phyloP scores from a whole-genome alignment of 495 filamentous ascomycete species.

The Podospora pseudoanserina region DNA sequence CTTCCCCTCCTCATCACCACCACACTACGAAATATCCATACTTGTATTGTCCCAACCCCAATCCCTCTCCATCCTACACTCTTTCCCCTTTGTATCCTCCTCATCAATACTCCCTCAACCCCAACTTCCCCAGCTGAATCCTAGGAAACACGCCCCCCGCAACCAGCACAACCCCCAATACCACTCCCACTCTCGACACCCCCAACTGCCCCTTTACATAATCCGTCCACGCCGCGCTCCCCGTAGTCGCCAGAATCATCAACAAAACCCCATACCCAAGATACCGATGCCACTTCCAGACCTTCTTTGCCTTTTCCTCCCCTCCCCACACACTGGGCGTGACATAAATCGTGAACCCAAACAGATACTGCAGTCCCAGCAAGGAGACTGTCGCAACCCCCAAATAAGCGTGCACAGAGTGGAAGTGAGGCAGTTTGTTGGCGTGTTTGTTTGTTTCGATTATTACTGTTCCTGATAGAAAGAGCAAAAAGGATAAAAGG shows the following conservation, averaged over 20 bases:
- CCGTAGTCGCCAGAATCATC: constrained; percentile 67
- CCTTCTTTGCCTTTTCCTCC: constrained; percentile 68
- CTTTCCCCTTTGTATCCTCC: neutral
- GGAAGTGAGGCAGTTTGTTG: constrained; percentile 60
- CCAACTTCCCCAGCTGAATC: constrained; percentile 80
- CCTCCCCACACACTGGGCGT: constrained; percentile 69
- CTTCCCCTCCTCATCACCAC: neutral
- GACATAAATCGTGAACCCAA: constrained; percentile 78
- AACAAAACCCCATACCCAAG: constrained; percentile 72
- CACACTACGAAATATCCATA: neutral
- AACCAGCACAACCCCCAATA: constrained; percentile 57
- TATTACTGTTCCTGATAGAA: constrained; percentile 64
- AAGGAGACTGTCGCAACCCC: constrained; percentile 72
- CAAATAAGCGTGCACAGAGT: constrained; percentile 73
- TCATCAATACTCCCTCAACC: constrained; percentile 38
- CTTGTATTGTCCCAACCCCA: neutral
- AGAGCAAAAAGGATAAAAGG: constrained; percentile 55
- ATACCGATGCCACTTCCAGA: constrained; percentile 86
- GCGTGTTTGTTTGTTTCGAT: constrained; percentile 80
- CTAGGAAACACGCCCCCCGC: constrained; percentile 69
- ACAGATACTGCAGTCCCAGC: constrained; percentile 65
- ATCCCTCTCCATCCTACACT: neutral
- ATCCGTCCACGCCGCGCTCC: constrained; percentile 69
- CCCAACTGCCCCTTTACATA: constrained; percentile 59
- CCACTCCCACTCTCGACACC: constrained; percentile 70